Evolutionary conservation across 1,284 basidiomycete genomes (phyloP).

Genomic region (Boletus semigastroideus): DNA sequence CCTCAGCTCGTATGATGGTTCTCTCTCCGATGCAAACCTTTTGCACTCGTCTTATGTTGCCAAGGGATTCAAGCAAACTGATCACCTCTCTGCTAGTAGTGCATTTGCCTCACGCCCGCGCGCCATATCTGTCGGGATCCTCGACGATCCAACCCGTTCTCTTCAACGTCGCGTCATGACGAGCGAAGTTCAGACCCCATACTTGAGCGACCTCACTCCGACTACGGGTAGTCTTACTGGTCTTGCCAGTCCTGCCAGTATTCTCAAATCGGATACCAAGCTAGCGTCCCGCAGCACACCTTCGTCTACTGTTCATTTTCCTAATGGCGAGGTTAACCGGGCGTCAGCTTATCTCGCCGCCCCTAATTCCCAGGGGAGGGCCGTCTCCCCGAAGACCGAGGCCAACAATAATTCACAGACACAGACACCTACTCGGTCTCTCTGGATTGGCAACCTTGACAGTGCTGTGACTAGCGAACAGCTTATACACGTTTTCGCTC

Average conservation of each 20-base stretch:
- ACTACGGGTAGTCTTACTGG: constrained; percentile 41
- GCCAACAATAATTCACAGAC: constrained; percentile 62
- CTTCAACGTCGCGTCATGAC: constrained; percentile 63
- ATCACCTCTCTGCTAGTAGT: constrained; percentile 55
- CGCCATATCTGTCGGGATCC: constrained; percentile 87
- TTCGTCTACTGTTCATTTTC: constrained; percentile 69
- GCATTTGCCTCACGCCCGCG: constrained; percentile 64
- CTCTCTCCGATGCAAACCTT: constrained; percentile 44
- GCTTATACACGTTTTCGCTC: constrained; percentile 91
- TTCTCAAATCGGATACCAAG: constrained; percentile 57
- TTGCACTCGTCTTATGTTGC: constrained; percentile 62
- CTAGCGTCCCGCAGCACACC: constrained; percentile 45
- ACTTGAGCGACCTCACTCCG: constrained; percentile 52
- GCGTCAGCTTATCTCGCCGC: constrained; percentile 67
- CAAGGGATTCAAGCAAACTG: constrained; percentile 70
- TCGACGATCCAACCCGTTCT: constrained; percentile 75
- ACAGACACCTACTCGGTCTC: constrained; percentile 89
- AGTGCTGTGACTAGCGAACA: constrained; percentile 92
- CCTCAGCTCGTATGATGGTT: constrained; percentile 59
- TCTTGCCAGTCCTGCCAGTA: constrained; percentile 51
- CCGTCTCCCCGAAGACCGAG: constrained; percentile 78
- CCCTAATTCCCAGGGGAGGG: constrained; percentile 63
- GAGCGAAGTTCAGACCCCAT: constrained; percentile 54
- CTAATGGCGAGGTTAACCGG: constrained; percentile 57
- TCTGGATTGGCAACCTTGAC: constrained; percentile 98